A percentile compares a stretch with the other conserved stretches of the same genome.
Evolutionary conservation across 1,139 yeast species (phyloP).

Genomic region (Hansenula lynferdii): DNA sequence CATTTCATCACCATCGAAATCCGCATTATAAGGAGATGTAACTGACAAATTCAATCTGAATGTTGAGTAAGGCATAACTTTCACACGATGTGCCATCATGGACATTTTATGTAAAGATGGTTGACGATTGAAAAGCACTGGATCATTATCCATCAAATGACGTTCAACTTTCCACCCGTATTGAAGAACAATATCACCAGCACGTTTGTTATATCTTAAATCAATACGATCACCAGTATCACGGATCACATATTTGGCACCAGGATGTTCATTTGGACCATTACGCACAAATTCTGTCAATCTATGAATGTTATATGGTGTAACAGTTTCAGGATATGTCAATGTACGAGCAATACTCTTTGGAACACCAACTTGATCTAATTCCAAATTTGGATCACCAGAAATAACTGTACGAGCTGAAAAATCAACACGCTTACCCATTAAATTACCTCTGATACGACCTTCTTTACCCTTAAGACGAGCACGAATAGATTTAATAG

Average conservation of each 20-base stretch:
- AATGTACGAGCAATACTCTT: slow-evolving; percentile 92
- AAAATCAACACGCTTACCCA: slow-evolving; percentile 99
- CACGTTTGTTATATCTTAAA: slow-evolving; percentile 92
- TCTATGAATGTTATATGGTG: slow-evolving; percentile 93
- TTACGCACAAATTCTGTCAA: slow-evolving; percentile 90
- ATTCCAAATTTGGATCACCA: slow-evolving; percentile 96
- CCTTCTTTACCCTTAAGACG: slow-evolving; percentile 99
- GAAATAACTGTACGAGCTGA: slow-evolving; percentile 99
- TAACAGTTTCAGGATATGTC: slow-evolving; percentile 95
- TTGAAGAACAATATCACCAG: slow-evolving; percentile 96
- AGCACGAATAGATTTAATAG: slow-evolving; percentile 96
- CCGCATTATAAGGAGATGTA: slow-evolving; percentile 98
- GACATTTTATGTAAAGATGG: slow-evolving; percentile 99
- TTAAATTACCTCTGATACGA: slow-evolving; percentile 93
- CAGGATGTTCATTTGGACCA: slow-evolving; percentile 99
- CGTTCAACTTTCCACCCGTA: slow-evolving; percentile 99
- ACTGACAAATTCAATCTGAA: slow-evolving; percentile 95
- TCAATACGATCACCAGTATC: slow-evolving; percentile 99
- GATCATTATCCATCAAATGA: slow-evolving; percentile 95
- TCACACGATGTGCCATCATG: slow-evolving; percentile 99
- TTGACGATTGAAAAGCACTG: slow-evolving; percentile 97
- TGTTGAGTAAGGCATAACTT: slow-evolving; percentile 98
- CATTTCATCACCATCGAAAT: slow-evolving; percentile 99
- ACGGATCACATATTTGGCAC: slow-evolving; percentile 97
- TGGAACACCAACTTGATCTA: slow-evolving; percentile 99